Evolutionary conservation across 1,284 basidiomycete species (phyloP).

Genomic region (Ustilago hordei): DNA sequence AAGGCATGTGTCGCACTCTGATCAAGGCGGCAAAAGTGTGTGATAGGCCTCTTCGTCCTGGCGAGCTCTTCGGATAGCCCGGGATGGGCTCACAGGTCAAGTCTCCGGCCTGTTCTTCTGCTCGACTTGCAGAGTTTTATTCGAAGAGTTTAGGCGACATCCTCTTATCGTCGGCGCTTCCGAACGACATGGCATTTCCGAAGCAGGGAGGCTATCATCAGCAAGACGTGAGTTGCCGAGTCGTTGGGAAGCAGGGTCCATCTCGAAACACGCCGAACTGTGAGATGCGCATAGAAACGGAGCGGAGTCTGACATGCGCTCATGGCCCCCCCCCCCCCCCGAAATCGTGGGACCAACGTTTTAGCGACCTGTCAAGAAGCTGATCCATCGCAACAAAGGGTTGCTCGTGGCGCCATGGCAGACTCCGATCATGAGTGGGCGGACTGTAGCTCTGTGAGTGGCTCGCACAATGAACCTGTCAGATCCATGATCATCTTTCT

Average conservation of each 20-base stretch:
- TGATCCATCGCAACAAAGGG: slow-evolving; percentile 7
- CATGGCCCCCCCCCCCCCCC: not conserved
- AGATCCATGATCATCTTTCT: slow-evolving; percentile 19
- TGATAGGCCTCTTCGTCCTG: not conserved
- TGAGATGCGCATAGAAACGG: slow-evolving; percentile 7
- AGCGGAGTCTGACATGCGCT: not conserved
- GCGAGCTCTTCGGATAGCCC: not conserved
- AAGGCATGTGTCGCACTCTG: slow-evolving; percentile 8
- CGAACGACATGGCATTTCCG: not conserved
- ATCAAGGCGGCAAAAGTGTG: not conserved
- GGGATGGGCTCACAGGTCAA: not conserved
- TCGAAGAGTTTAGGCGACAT: not conserved
- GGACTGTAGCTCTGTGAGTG: not conserved
- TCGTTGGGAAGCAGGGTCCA: not conserved
- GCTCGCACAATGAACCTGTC: slow-evolving; percentile 29
- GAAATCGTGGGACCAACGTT: not conserved
- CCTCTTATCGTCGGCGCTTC: not conserved
- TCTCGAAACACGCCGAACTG: not conserved
- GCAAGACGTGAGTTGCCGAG: not conserved
- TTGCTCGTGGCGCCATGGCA: not conserved
- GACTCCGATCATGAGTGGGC: slow-evolving; percentile 7
- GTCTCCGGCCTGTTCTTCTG: not conserved
- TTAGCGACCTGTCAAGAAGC: slow-evolving; percentile 17
- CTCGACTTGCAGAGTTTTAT: not conserved
- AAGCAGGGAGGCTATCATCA: not conserved